phyloP scores from a whole-genome alignment of 495 filamentous ascomycete genomes.

The Xanthoparmelia taractica region DNA sequence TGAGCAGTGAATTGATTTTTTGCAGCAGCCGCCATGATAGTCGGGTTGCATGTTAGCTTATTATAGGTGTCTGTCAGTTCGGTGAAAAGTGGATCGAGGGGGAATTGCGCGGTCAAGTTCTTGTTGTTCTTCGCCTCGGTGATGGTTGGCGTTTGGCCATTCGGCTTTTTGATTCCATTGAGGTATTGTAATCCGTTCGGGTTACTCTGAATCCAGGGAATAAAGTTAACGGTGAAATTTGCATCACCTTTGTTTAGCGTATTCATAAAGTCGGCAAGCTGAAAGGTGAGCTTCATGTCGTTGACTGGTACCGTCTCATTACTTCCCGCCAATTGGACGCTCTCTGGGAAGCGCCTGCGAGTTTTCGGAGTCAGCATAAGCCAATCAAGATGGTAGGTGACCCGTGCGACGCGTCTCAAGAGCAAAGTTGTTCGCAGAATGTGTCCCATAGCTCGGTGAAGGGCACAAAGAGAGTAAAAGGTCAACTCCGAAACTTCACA shows the following conservation, averaged over 20 bases:
- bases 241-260: constrained; percentile 40
- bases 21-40: constrained; percentile 40
- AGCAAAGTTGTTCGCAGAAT: too few species aligned
- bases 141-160: background rate
- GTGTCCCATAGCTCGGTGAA: too few species aligned
- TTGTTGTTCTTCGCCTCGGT: background rate
- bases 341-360: constrained; percentile 50
- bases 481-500: too few species aligned
- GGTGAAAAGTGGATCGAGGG: background rate
- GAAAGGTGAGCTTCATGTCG: constrained; percentile 57
- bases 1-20: constrained; percentile 59
- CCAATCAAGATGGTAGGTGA: too few species aligned
- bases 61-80: background rate
- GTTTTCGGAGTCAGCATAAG: too few species aligned
- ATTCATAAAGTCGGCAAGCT: constrained; percentile 53
- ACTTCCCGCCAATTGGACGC: constrained; percentile 40
- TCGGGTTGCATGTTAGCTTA: background rate
- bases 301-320: constrained; percentile 50
- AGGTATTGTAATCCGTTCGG: background rate
- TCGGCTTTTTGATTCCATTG: background rate
- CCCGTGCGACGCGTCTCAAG: too few species aligned
- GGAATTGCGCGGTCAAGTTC: background rate
- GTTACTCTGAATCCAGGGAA: constrained; percentile 45
- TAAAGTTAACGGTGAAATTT: constrained; percentile 55
- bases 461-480: too few species aligned